Conservation (phyloP, 495 filamentous ascomycete species). For the Penicillium chermesinum region DNA sequence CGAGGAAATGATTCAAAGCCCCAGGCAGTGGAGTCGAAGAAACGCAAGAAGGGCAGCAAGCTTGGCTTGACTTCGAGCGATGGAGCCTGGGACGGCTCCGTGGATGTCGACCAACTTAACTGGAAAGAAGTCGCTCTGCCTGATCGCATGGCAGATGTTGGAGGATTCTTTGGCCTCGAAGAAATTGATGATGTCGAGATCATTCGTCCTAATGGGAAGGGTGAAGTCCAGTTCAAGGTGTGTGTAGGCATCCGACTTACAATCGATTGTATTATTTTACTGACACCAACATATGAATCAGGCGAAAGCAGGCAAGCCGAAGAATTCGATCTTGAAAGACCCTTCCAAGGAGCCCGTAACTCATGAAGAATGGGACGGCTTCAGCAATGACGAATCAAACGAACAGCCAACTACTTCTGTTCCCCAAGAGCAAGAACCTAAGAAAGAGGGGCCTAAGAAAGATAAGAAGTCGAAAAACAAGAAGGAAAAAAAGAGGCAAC, state of each 20-base stretch:
- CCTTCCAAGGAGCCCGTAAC: conserved; percentile 16
- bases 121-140: conserved; percentile 83
- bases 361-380: conserved; percentile 54
- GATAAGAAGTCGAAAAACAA: conserved; percentile 18
- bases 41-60: conserved; percentile 47
- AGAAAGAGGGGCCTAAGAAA: conserved; percentile 9
- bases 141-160: conserved; percentile 84
- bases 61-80: conserved; percentile 13
- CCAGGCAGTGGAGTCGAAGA: conserved; percentile 33
- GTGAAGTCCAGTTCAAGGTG: conserved; percentile 47
- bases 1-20: conserved; percentile 44
- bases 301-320: conserved; percentile 34
- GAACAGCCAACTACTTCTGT: conserved; percentile 15
- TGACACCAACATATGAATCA: conserved; percentile 11
- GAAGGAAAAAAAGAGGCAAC: conserved; percentile 29
- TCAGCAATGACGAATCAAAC: conserved; percentile 40
- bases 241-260: background rate
- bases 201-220: conserved; percentile 38
- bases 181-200: conserved; percentile 89
- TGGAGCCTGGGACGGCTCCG: conserved; percentile 23
- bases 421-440: conserved; percentile 19
- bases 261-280: background rate
- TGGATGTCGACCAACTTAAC: conserved; percentile 59
- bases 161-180: conserved; percentile 89
- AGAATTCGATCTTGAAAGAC: conserved; percentile 33